Evolutionary conservation across 1,284 basidiomycete species (phyloP).

Genomic region (Marasmius sp.): DNA sequence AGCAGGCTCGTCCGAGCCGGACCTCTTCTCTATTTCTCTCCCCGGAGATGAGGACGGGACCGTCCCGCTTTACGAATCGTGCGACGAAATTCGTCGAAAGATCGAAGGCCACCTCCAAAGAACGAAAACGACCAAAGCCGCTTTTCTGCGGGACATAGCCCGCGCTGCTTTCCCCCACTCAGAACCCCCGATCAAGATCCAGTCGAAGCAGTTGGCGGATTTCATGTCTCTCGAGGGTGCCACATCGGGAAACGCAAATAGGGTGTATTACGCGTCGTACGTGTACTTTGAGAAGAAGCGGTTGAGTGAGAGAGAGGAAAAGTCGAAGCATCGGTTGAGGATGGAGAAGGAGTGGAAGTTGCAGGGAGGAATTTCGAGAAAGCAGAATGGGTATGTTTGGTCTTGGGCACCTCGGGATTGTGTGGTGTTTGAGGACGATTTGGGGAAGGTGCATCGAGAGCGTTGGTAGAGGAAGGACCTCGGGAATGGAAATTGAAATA

Average conservation of each 20-base stretch:
- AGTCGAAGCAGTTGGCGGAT: constrained; percentile 18
- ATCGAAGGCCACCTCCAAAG: constrained; percentile 14
- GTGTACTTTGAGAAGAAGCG: constrained; percentile 21
- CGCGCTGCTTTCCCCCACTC: constrained; percentile 13
- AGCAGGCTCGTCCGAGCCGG: neutral
- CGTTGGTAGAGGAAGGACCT: too few species aligned
- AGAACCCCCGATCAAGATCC: constrained; percentile 14
- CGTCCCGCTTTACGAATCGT: constrained; percentile 15
- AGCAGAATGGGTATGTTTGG: neutral
- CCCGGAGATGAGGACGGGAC: constrained; percentile 13
- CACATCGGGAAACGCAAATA: constrained; percentile 16
- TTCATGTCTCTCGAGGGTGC: constrained; percentile 15
- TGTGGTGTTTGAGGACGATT: neutral
- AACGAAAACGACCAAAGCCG: constrained; percentile 15
- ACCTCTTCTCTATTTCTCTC: constrained; percentile 15
- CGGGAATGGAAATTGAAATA: too few species aligned
- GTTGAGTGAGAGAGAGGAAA: constrained; percentile 15
- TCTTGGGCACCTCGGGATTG: neutral
- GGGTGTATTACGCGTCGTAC: constrained; percentile 17
- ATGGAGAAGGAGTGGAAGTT: constrained; percentile 15
- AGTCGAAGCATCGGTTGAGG: constrained; percentile 15
- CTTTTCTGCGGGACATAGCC: constrained; percentile 16
- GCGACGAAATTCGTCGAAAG: constrained; percentile 18
- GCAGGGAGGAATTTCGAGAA: constrained; percentile 13
- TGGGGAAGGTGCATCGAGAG: neutral